Percentiles rank a stretch among this genome's conserved stretches.
Evolutionary conservation across 257 asterid genomes (phyloP).

Genomic region (Salvia splendens): DNA sequence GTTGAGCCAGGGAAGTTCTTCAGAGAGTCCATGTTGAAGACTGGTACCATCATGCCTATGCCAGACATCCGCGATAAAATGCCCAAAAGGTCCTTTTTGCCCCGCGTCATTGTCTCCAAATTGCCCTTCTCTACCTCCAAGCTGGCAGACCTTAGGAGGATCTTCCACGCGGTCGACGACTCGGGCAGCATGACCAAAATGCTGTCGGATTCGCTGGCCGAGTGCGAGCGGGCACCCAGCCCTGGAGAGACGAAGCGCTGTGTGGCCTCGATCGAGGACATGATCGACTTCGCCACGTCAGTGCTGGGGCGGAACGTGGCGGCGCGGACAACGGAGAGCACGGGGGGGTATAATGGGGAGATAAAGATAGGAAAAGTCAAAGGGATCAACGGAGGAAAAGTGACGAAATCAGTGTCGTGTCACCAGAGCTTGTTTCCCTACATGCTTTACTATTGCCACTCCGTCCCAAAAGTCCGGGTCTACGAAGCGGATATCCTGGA

Average conservation of each 20-base stretch:
- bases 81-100: constrained; percentile 83
- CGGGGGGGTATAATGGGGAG: constrained; percentile 47
- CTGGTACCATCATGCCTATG: constrained; percentile 67
- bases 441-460: constrained; percentile 73
- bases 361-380: constrained; percentile 55
- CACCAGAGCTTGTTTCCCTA: constrained; percentile 71
- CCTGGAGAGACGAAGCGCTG: constrained; percentile 70
- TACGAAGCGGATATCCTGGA: constrained; percentile 72
- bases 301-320: constrained; percentile 57
- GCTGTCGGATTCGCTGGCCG: constrained; percentile 41
- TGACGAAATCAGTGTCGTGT: constrained; percentile 68
- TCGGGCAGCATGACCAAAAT: constrained; percentile 57
- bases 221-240: constrained; percentile 76
- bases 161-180: constrained; percentile 50
- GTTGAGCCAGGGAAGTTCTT: constrained; percentile 74
- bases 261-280: constrained; percentile 72
- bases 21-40: constrained; percentile 62
- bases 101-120: constrained; percentile 58
- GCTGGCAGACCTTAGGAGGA: constrained; percentile 36
- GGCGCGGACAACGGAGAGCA: constrained; percentile 58
- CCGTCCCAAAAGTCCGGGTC: constrained; percentile 80
- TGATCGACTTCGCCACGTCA: constrained; percentile 73
- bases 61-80: constrained; percentile 71
- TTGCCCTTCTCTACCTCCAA: constrained; percentile 59
- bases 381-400: constrained; percentile 59